Percentiles rank a stretch among this genome's conserved stretches.
Conservation (phyloP, 108 stramenopile genomes). For the Bacterosira constricta region DNA sequence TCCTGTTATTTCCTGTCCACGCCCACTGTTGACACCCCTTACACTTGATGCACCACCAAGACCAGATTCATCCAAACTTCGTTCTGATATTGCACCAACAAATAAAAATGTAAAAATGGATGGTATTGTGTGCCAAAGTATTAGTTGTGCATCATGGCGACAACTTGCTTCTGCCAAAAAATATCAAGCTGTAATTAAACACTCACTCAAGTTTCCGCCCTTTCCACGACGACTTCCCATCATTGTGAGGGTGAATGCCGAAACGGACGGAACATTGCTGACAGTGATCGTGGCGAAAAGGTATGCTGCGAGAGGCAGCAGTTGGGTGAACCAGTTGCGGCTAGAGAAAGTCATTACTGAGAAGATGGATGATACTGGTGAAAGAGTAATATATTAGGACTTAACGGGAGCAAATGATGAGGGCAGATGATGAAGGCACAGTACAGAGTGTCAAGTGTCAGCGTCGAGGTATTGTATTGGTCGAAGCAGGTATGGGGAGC, state of each 20-base stretch:
- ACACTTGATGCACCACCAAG: too few relatives aligned
- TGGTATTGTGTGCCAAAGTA: too few relatives aligned
- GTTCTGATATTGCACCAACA: neutral
- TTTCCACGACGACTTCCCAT: conserved; percentile 9
- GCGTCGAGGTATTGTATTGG: too few relatives aligned
- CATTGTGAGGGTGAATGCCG: conserved; percentile 2
- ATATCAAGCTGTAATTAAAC: neutral
- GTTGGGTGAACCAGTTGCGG: too few relatives aligned
- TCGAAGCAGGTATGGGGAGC: too few relatives aligned
- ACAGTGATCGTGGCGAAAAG: neutral
- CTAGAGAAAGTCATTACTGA: too few relatives aligned
- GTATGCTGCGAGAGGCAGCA: neutral
- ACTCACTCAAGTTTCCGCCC: conserved; percentile 11
- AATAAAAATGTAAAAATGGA: too few relatives aligned
- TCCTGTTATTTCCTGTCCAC: conserved; percentile 88
- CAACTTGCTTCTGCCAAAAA: neutral
- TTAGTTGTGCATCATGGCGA: neutral
- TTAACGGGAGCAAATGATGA: too few relatives aligned
- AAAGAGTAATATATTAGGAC: too few relatives aligned
- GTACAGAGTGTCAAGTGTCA: too few relatives aligned
- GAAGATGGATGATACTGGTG: too few relatives aligned
- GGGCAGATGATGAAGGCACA: too few relatives aligned
- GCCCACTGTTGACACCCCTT: conserved; percentile 48
- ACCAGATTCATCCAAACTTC: conserved; percentile 4
- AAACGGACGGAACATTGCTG: neutral